Evolutionary conservation across 352 stramenopile species (phyloP).

Genomic region (Globisporangium nunn): DNA sequence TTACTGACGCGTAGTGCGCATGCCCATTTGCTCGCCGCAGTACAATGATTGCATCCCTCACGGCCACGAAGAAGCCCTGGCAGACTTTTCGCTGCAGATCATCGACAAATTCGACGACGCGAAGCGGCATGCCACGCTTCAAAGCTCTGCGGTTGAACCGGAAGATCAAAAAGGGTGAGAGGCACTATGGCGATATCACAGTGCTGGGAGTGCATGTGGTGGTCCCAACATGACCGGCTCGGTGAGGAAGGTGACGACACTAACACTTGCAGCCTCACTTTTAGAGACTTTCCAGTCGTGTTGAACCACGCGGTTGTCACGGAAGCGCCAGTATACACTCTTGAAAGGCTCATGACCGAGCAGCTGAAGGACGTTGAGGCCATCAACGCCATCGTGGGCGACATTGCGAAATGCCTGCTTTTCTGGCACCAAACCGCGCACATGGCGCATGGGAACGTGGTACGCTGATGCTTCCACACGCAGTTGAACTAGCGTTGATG

Average conservation of each 20-base stretch:
- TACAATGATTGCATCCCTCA: not conserved
- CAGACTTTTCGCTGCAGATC: slow-evolving; percentile 24
- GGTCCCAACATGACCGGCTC: not conserved
- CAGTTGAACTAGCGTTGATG: not conserved
- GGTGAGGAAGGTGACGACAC: slow-evolving; percentile 3
- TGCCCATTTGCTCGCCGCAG: not conserved
- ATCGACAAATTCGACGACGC: slow-evolving; percentile 49
- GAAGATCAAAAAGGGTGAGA: slow-evolving; percentile 53
- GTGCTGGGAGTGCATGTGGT: not conserved
- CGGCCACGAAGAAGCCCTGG: not conserved
- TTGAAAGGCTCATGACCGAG: slow-evolving; percentile 30
- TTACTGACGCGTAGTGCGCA: not conserved
- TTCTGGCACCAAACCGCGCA: slow-evolving; percentile 55
- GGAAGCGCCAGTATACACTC: slow-evolving; percentile 43
- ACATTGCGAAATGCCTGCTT: slow-evolving; percentile 38
- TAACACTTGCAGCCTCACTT: slow-evolving; percentile 17
- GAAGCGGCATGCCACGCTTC: slow-evolving; percentile 39
- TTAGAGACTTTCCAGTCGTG: slow-evolving; percentile 37
- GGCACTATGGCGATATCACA: not conserved
- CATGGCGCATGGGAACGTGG: slow-evolving; percentile 59
- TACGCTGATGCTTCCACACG: slow-evolving; percentile 14
- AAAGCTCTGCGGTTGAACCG: slow-evolving; percentile 20
- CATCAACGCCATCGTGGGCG: slow-evolving; percentile 24
- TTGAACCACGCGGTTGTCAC: slow-evolving; percentile 50
- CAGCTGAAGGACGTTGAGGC: slow-evolving; percentile 22